These are phyloP conservation scores for Aureobasidium sp. DNA, from an alignment of 2,329 filamentous ascomycete species.

Conservation along the genomic window DNA sequence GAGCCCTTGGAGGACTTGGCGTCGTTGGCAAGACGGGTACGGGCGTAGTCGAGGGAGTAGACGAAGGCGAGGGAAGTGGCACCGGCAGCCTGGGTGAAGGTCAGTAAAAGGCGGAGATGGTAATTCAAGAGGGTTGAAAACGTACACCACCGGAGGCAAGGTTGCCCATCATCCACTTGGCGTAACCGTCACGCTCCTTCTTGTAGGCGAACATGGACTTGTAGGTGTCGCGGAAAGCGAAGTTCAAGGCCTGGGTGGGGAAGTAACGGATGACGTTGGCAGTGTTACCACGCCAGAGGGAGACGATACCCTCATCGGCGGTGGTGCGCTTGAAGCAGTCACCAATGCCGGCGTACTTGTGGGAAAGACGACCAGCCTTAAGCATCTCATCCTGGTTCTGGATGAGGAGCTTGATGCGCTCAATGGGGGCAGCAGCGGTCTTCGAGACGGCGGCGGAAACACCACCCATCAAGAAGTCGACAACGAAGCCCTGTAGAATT, in stretches of 20 bases:
- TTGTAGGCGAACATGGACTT: constrained; percentile 99
- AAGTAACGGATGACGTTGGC: constrained; percentile 99
- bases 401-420: constrained; percentile 99
- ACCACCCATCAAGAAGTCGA: constrained; percentile 99
- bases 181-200: constrained; percentile 98
- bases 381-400: constrained; percentile 99
- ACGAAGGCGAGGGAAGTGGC: constrained; percentile 99
- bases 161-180: constrained; percentile 99
- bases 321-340: constrained; percentile 96
- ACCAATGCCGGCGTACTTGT: constrained; percentile 85
- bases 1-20: constrained; percentile 84
- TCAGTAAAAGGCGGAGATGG: neutral
- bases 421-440: constrained; percentile 98
- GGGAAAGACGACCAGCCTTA: constrained; percentile 95
- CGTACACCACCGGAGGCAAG: constrained; percentile 98
- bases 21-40: constrained; percentile 99
- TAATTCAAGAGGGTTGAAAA: constrained; percentile 26
- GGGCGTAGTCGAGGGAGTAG: constrained; percentile 99
- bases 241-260: constrained; percentile 99
- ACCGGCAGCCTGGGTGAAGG: constrained; percentile 70
- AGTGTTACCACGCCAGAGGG: constrained; percentile 99
- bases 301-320: constrained; percentile 84
- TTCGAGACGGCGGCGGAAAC: constrained; percentile 99
- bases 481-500: constrained; percentile 69
- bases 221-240: constrained; percentile 99